These are phyloP conservation scores for Sinapis alba DNA, from an alignment of 441 rosid species.

Conservation along the genomic window DNA sequence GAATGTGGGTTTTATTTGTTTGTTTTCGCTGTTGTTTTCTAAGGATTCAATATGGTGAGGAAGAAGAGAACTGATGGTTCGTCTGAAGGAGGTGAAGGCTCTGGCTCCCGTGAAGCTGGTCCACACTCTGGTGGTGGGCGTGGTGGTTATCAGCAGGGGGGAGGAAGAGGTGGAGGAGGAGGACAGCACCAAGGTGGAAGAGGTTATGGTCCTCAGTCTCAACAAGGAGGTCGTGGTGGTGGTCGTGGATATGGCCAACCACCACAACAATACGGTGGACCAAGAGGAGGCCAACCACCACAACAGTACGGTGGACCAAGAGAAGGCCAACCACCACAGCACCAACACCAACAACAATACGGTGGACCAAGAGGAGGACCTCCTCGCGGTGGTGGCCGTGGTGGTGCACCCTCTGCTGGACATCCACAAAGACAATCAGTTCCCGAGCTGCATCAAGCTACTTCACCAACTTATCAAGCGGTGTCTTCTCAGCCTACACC, in stretches of 20 bases:
- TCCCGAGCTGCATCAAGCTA: conserved; percentile 99
- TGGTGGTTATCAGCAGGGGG: conserved; percentile 48
- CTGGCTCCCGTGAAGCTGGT: conserved; percentile 52
- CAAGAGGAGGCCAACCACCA: conserved; percentile 32
- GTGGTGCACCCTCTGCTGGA: conserved; percentile 55
- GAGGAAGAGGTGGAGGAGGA: conserved; percentile 44
- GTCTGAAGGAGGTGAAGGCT: conserved; percentile 59
- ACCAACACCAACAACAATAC: conserved; percentile 47
- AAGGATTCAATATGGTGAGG: conserved; percentile 60
- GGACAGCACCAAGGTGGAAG: conserved; percentile 50
- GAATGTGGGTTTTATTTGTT: background rate
- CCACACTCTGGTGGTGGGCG: conserved; percentile 54
- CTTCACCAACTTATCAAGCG: conserved; percentile 60
- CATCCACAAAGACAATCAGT: conserved; percentile 60
- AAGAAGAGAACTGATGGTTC: conserved; percentile 71
- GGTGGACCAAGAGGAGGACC: conserved; percentile 70
- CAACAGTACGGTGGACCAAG: conserved; percentile 63
- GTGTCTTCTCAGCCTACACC: conserved; percentile 56
- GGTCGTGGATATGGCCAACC: conserved; percentile 62
- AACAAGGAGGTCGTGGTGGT: conserved; percentile 63
- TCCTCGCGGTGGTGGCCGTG: conserved; percentile 59
- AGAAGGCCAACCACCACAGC: conserved; percentile 56
- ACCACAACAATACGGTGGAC: conserved; percentile 44
- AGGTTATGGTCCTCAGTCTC: conserved; percentile 49
- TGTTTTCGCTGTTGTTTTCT: background rate